phyloP scores from a whole-genome alignment of 2,329 filamentous ascomycete genomes.

The Lachnellula willkommii region DNA sequence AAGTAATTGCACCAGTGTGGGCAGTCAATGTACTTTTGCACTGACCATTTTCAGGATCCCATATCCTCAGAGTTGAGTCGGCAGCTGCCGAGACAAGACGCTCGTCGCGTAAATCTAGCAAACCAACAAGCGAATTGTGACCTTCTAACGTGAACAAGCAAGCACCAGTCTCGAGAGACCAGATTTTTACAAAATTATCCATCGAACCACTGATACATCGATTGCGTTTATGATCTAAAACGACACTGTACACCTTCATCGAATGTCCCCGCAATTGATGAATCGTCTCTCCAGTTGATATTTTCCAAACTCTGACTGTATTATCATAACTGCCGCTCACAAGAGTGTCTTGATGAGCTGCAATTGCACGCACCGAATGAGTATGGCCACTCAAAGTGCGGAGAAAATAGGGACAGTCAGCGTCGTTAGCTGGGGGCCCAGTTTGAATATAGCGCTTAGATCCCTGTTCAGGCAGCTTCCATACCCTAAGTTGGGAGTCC shows the following conservation, averaged over 20 bases:
- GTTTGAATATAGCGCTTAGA: slow-evolving; percentile 76
- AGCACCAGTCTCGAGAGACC: slow-evolving; percentile 82
- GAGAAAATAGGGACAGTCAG: slow-evolving; percentile 91
- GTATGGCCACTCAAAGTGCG: slow-evolving; percentile 79
- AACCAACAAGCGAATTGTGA: slow-evolving; percentile 83
- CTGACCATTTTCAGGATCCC: slow-evolving; percentile 89
- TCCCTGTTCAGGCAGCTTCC: slow-evolving; percentile 80
- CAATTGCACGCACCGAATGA: slow-evolving; percentile 93
- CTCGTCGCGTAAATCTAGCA: slow-evolving; percentile 84
- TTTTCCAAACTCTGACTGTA: slow-evolving; percentile 93
- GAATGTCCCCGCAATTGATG: slow-evolving; percentile 81
- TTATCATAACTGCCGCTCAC: slow-evolving; percentile 96
- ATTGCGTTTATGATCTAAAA: slow-evolving; percentile 84
- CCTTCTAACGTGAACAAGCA: slow-evolving; percentile 89
- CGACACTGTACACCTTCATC: slow-evolving; percentile 95
- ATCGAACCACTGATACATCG: slow-evolving; percentile 97
- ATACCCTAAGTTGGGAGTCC: slow-evolving; percentile 89
- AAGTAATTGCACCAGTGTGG: slow-evolving; percentile 95
- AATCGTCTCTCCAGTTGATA: slow-evolving; percentile 85
- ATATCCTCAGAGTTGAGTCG: slow-evolving; percentile 90
- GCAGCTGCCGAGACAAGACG: slow-evolving; percentile 91
- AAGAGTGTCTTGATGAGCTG: slow-evolving; percentile 89
- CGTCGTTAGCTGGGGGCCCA: slow-evolving; percentile 64
- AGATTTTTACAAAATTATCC: slow-evolving; percentile 97
- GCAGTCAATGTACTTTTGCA: slow-evolving; percentile 88